Conservation (phyloP, 2,329 filamentous ascomycete species). For the Cladosporium oxysporum region DNA sequence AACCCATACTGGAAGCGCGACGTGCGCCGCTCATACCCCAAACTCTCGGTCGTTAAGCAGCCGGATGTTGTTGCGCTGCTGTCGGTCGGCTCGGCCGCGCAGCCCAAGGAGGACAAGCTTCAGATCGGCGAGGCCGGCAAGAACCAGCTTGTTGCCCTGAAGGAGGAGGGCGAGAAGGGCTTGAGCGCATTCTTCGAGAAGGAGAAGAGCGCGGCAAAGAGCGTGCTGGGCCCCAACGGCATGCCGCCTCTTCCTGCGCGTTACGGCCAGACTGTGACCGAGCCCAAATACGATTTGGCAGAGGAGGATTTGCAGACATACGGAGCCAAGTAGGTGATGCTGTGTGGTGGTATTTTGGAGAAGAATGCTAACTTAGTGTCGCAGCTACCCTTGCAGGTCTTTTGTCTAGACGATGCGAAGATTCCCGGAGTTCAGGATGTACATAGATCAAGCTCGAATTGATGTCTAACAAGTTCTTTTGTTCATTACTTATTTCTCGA, state of each 20-base stretch:
- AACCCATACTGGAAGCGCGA: slow-evolving; percentile 98
- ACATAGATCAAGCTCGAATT: slow-evolving; percentile 20
- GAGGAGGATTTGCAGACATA: slow-evolving; percentile 74
- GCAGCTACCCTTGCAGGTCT: slow-evolving; percentile 50
- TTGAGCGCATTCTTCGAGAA: slow-evolving; percentile 74
- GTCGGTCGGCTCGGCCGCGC: slow-evolving; percentile 76
- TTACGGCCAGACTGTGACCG: background rate
- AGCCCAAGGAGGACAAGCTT: slow-evolving; percentile 74
- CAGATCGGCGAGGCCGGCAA: slow-evolving; percentile 74
- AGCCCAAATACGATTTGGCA: slow-evolving; percentile 63
- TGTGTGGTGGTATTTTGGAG: background rate
- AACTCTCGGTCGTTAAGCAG: slow-evolving; percentile 77
- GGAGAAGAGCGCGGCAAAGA: slow-evolving; percentile 54
- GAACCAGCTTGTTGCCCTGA: slow-evolving; percentile 73
- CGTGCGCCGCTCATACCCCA: slow-evolving; percentile 76
- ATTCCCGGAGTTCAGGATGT: slow-evolving; percentile 15
- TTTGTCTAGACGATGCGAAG: slow-evolving; percentile 36
- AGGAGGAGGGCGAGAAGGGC: slow-evolving; percentile 72
- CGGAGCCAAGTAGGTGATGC: slow-evolving; percentile 39
- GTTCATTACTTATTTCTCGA: slow-evolving; percentile 20
- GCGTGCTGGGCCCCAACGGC: slow-evolving; percentile 72
- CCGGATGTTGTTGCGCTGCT: slow-evolving; percentile 83
- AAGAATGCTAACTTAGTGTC: slow-evolving; percentile 26
- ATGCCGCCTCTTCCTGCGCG: slow-evolving; percentile 79
- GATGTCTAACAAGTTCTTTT: slow-evolving; percentile 20